Conservation (phyloP, 257 asterid species). For the Solanum etuberosum region DNA sequence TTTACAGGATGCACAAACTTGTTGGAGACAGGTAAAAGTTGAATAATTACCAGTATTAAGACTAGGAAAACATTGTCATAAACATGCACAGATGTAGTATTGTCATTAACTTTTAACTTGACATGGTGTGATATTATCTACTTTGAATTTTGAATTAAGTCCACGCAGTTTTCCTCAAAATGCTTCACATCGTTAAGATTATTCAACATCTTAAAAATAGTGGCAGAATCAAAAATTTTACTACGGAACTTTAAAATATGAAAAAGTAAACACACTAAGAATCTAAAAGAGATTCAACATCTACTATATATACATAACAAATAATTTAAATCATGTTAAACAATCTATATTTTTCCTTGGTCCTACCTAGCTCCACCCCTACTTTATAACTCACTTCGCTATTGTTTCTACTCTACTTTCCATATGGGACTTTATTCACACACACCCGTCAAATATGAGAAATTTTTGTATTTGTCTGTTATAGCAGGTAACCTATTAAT, state of each 20-base stretch:
- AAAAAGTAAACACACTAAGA: not conserved
- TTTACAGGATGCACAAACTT: slow-evolving; percentile 58
- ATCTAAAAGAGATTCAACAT: no score
- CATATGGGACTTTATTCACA: not conserved
- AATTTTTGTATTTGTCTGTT: not conserved
- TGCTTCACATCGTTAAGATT: not conserved
- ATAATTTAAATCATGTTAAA: no score
- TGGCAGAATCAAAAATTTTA: not conserved
- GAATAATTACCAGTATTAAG: not conserved
- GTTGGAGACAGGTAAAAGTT: slow-evolving; percentile 50
- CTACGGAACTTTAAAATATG: no score
- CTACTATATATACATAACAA: not conserved
- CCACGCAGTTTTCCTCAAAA: not conserved
- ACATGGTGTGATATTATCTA: not conserved
- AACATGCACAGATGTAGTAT: not conserved
- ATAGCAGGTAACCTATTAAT: not conserved
- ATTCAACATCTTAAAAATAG: not conserved
- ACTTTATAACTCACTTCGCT: not conserved
- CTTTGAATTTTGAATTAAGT: not conserved
- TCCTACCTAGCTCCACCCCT: not conserved
- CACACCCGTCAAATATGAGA: not conserved
- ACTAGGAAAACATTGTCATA: not conserved
- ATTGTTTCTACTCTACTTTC: not conserved
- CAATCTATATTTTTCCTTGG: no score
- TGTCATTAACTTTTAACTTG: not conserved